Base-by-base conservation (phyloP, 2,329 filamentous ascomycete genomes). In the Myriosclerotinia duriaeana region DNA sequence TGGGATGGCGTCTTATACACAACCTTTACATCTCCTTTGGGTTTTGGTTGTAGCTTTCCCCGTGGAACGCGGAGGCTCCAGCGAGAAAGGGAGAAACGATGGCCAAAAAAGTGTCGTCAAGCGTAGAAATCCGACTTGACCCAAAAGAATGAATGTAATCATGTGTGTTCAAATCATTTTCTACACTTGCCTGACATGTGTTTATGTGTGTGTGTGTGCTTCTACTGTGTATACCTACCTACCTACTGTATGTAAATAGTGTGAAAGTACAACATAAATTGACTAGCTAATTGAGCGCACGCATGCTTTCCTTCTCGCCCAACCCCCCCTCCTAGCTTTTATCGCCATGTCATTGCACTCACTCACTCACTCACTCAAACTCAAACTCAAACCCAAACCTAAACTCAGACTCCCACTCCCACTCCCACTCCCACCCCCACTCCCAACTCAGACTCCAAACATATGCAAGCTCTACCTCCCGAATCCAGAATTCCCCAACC, bases 1-100 rank as follows among this genome's bases (percentile, higher is more conserved):
- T 65, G 55, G 64, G 36, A 53, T 65, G 65, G 58, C 58, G 65
- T 66, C 42, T 66, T 64, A 52, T 64, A 64, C 59, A 44, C 58
- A 46, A 12, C 20, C 17, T 54, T 54, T 22, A 63, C 36, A 50
- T 68, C 53, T 40, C 68, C 40, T 66, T 48, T 64, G 48, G n/a
- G 53, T 50, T 50, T 53, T 56, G 36, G 42, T 66, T 61, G 53
- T 55, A 42, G 44, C 64, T 60, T 71, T 50, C 64, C 67, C 26
- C 30, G 38, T n/a, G 34, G 11, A 22, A 5, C 30, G 30, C 30
- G 2, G 30, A 26, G 50, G 58, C n/a, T 52, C 48, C 30, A 12
- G 20, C 8, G 22, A 26, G n/a, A n/a, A 30, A 30, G 12, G 22
- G 8, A 50, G 14, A 52, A 22, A 30, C 22, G 17, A 52, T 52